phyloP scores from a whole-genome alignment of 345 rosid species.

The Eucalyptus polyanthemos region DNA sequence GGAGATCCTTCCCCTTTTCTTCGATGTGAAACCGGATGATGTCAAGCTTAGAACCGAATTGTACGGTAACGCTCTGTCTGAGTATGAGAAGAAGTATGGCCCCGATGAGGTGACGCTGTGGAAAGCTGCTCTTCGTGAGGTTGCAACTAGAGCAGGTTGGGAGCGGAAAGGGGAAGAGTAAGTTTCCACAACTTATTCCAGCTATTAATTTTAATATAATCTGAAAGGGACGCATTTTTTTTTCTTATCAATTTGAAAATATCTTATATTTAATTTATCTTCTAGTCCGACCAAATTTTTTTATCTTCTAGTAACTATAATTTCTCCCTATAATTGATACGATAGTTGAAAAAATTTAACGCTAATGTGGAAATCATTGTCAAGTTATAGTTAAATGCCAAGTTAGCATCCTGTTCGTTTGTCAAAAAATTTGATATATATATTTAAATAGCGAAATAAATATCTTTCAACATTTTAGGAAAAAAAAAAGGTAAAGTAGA shows the following conservation, averaged over 20 bases:
- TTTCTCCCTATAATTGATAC: neutral
- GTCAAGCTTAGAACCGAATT: neutral
- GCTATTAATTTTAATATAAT: too few species aligned
- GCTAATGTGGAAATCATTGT: neutral
- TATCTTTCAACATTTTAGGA: too few species aligned
- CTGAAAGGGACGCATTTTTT: too few species aligned
- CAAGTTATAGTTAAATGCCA: neutral
- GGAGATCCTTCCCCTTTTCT: neutral
- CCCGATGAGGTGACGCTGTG: neutral
- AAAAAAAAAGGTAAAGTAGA: neutral
- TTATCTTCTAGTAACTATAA: neutral
- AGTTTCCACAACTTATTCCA: too few species aligned
- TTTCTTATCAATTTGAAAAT: accelerated
- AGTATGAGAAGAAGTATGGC: neutral
- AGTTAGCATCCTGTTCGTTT: neutral
- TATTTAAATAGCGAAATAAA: too few species aligned
- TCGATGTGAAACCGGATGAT: neutral
- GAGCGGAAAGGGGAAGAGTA: too few species aligned
- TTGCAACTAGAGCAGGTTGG: neutral
- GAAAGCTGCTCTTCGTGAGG: neutral
- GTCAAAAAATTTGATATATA: neutral
- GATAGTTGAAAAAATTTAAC: too few species aligned
- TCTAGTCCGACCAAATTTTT: too few species aligned
- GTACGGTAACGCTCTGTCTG: neutral
- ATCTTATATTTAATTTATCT: too few species aligned